Conservation (phyloP, 2,329 filamentous ascomycete species). For the Sclerotinia subarctica region DNA sequence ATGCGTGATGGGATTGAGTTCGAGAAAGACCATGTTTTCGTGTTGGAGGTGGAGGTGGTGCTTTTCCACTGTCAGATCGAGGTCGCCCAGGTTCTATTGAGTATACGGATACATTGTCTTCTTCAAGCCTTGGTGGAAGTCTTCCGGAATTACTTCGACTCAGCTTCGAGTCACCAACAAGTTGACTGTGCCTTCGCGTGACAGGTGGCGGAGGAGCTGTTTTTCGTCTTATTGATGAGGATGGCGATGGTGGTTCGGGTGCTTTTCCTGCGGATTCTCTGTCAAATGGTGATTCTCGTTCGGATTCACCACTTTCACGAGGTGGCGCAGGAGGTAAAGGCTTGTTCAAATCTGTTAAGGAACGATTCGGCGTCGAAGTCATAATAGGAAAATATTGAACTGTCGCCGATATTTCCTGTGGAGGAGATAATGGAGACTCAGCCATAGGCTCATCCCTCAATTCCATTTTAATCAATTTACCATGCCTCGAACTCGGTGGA, state of each 20-base stretch:
- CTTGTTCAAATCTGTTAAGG: conserved; percentile 55
- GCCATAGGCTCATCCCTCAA: conserved; percentile 42
- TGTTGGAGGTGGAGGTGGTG: conserved; percentile 39
- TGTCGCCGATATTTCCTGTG: conserved; percentile 25
- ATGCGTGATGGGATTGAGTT: conserved; percentile 27
- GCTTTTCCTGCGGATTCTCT: conserved; percentile 52
- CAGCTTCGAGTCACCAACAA: conserved; percentile 33
- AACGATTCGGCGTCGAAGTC: conserved; percentile 32
- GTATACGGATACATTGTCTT: conserved; percentile 28
- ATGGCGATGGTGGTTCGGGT: conserved; percentile 44
- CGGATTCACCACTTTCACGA: conserved; percentile 44
- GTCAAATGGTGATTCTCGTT: conserved; percentile 51
- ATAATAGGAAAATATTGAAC: conserved; percentile 28
- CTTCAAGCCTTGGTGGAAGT: conserved; percentile 35
- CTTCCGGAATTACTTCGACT: conserved; percentile 29
- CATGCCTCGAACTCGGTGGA: conserved; percentile 73
- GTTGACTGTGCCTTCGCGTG: conserved; percentile 37
- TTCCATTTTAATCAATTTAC: conserved; percentile 64
- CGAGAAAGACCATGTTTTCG: conserved; percentile 33
- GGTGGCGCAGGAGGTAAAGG: conserved; percentile 56
- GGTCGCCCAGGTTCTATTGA: conserved; percentile 24
- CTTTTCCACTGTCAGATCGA: conserved; percentile 27
- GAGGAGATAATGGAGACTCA: conserved; percentile 35
- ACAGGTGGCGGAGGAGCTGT: conserved; percentile 43
- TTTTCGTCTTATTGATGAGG: conserved; percentile 37